A percentile compares a stretch with the other conserved stretches of the same genome.
phyloP scores from a whole-genome alignment of 805 yeast species.

The Saccharomycopsis malanga region DNA sequence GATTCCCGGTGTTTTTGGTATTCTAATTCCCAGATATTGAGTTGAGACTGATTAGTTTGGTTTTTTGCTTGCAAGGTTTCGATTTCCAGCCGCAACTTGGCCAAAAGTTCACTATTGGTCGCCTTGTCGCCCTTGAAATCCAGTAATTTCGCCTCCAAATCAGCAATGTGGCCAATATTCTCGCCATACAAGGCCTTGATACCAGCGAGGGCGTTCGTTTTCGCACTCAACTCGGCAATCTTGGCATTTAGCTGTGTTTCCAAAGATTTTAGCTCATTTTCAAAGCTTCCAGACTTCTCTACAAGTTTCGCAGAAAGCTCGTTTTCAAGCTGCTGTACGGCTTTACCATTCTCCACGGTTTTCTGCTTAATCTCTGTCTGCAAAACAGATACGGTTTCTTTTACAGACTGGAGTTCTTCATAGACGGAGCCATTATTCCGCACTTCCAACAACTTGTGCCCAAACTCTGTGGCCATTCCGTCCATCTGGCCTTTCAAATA shows the following conservation, averaged over 20 bases:
- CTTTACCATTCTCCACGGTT: too few relatives aligned
- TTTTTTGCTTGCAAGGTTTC: neutral
- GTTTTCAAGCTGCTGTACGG: too few relatives aligned
- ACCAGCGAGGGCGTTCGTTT: neutral
- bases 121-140: neutral
- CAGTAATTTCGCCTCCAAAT: conserved; percentile 1
- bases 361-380: neutral
- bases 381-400: neutral
- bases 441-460: neutral
- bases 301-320: too few relatives aligned
- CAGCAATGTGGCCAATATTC: neutral
- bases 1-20: neutral
- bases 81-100: neutral
- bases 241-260: neutral
- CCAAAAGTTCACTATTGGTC: neutral
- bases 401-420: too few relatives aligned
- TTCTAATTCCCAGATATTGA: conserved; percentile 6
- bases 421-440: neutral
- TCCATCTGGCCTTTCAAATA: neutral
- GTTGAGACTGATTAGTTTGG: neutral
- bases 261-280: too few relatives aligned
- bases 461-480: neutral
- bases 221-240: neutral
- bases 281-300: too few relatives aligned
- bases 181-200: neutral